Base-by-base conservation (phyloP, 257 asterid species). In the Ilex aquifolium region DNA sequence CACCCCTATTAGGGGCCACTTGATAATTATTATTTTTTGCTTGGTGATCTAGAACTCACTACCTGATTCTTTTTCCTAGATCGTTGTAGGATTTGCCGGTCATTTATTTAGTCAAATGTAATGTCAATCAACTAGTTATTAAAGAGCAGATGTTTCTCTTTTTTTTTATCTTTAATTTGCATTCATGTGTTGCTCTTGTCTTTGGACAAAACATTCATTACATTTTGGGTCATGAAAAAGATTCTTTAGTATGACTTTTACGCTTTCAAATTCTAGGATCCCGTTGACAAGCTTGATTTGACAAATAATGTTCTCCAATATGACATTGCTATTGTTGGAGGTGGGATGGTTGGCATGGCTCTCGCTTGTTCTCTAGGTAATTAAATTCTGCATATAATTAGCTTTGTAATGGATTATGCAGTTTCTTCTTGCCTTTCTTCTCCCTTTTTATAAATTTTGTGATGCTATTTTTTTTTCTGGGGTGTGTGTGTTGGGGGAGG, bases 291-390 rank as follows among this genome's bases (percentile, higher is more conserved):
- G 70, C 69, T 57, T 44, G 77, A 65, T 55, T 6, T 66, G 32
- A 50, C 63, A 40, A 70, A 69, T 48, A 61, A 74, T 70, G 60
- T 61, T 69, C 85, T 82, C 0, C 83, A 87, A 68, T 83, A 93
- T 63, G 99, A 93, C 70, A 77, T 93, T 73, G 97, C 99, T 66
- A 85, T 93, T 74, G 99, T 93, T 72, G 99, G 99, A 72, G 99
- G 99, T 53, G 97, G 99, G 81, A 87, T 90, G 99, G 99, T 93
- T 59, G 99, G 97, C 74, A 82, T 87, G 95, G 96, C 97, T 68
- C 83, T 93, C 53, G 96, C 99, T 8, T 90, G 90, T 79, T 77
- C 96, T 60, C 77, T 93, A 65, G 97, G 99, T 93, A 79, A 2
- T 30, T 2, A 32, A 65, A 53, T 4, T 53, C 15, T 53, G 6